Conservation (phyloP, 495 filamentous ascomycete species). For the Aspergillus avenaceus region DNA sequence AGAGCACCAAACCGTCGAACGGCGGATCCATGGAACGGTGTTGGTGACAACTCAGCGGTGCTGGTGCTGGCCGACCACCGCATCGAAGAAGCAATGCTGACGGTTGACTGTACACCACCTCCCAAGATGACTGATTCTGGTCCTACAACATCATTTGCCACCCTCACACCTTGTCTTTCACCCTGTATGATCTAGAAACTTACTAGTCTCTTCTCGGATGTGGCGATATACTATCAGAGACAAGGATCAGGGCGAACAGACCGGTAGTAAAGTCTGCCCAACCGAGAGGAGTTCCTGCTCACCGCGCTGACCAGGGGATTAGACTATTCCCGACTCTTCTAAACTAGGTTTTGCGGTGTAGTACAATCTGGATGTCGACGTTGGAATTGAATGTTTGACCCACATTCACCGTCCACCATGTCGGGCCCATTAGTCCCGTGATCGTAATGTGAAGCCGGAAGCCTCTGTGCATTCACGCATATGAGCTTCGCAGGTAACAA, state of each 20-base stretch:
- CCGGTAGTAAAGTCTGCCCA: conserved; percentile 24
- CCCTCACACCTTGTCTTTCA: conserved; percentile 25
- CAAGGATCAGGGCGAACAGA: conserved; percentile 28
- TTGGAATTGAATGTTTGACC: conserved; percentile 45
- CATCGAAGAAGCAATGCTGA: conserved; percentile 18
- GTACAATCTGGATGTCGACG: conserved; percentile 21
- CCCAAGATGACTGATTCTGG: conserved; percentile 21
- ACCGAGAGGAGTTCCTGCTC: conserved; percentile 15
- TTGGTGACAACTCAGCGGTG: conserved; percentile 36
- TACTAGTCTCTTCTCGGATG: conserved; percentile 18
- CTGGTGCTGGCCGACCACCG: conserved; percentile 22
- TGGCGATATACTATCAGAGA: conserved; percentile 25
- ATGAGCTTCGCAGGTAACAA: conserved; percentile 30
- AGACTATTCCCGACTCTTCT: too few relatives aligned
- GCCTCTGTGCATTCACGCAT: conserved; percentile 36
- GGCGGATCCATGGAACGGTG: conserved; percentile 28
- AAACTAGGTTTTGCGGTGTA: not conserved
- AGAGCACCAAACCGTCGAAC: conserved; percentile 13
- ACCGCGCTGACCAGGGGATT: too few relatives aligned
- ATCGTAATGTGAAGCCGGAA: conserved; percentile 34
- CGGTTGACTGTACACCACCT: conserved; percentile 11
- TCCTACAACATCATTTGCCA: conserved; percentile 28
- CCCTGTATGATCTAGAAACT: conserved; percentile 27
- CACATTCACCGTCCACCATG: conserved; percentile 38
- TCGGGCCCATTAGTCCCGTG: conserved; percentile 43